Conservation (phyloP, 2,329 filamentous ascomycete species). For the Tolypocladium tundrense region DNA sequence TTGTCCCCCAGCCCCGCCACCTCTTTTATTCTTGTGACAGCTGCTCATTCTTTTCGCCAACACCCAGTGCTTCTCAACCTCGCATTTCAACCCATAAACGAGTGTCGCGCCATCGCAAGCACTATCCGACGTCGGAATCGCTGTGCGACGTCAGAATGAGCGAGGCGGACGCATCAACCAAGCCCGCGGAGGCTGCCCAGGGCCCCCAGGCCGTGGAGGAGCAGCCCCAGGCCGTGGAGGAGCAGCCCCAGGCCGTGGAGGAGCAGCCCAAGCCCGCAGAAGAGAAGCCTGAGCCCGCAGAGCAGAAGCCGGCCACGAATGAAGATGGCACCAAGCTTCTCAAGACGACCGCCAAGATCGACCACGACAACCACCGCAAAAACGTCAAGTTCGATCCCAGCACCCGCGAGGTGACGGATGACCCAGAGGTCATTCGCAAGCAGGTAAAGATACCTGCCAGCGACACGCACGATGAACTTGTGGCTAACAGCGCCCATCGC, state of each 20-base stretch:
- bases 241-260: constrained; percentile 4
- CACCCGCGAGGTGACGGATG: constrained; percentile 57
- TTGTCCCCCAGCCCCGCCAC: not conserved
- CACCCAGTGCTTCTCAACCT: not conserved
- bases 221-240: constrained; percentile 11
- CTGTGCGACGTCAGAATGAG: constrained; percentile 5
- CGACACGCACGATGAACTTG: not conserved
- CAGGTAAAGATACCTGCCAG: constrained; percentile 44
- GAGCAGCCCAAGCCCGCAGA: constrained; percentile 2
- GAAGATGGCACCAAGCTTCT: constrained; percentile 22
- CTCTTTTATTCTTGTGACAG: not conserved
- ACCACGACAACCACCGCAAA: constrained; percentile 32
- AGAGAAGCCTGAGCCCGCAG: not conserved
- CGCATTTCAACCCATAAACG: not conserved
- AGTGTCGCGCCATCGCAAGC: not conserved
- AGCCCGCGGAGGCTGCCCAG: constrained; percentile 15
- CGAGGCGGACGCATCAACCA: constrained; percentile 11
- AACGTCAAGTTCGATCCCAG: constrained; percentile 65
- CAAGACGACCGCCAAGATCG: constrained; percentile 32
- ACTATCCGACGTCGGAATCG: not conserved
- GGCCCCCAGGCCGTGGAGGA: constrained; percentile 10
- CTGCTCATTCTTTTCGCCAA: not conserved
- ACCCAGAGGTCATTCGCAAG: constrained; percentile 71
- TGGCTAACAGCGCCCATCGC: not conserved
- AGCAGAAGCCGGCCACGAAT: constrained; percentile 1